Base-by-base conservation (phyloP, 2,329 filamentous ascomycete genomes). In the Diaporthe sp. region DNA sequence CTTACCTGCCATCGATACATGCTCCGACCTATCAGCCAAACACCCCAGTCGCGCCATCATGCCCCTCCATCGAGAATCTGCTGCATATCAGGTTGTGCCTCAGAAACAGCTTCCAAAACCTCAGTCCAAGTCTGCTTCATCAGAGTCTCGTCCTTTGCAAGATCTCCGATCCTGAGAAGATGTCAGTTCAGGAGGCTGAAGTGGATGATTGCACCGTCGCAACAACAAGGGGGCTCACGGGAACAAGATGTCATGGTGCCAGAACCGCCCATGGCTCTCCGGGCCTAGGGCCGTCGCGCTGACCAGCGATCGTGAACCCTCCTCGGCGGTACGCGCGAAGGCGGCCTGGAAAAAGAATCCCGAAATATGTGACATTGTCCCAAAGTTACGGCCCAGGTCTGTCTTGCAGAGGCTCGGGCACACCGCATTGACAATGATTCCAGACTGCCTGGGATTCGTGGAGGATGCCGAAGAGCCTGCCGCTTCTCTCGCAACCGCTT, bases 251-350 rank as follows among this genome's bases (percentile, higher is more conserved):
- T 68, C 73, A n/a, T 74, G 49, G 46, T 55, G 44, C 73, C 73
- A 71, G 39, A 74, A 53, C 17, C 31, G 34, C 31, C 73, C 73
- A 37, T 71, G 65, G 61, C 62, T 68, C 22, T 74, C 65, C 2
- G 73, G 55, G 4, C 73, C 73, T 12, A 74, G 42, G 3, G 67
- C 55, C 7, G 57, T 72, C 10, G 51, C 73, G 25, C 73, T 72
- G 13, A 74, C 73, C 12, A 72, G 57, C 10, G 55, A 65, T 12
- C 73, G 51, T 5, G 73, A 25, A 13, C 73, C 73, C 25, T 74
- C 39, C 17, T 74, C 74, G 3, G 74, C 59, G 12, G 74, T 75
- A 12, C 69, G 67, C 46, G 58, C 59, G 22, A 73, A 75, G 8
- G 72, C 12, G 9, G 15, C 58, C 3, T 68, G 57, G 46, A 73